Percentiles rank a stretch among this genome's conserved stretches.
These are phyloP conservation scores for Xerocomellus dryophilus DNA, from an alignment of 768 basidiomycete genomes.

Conservation along the genomic window DNA sequence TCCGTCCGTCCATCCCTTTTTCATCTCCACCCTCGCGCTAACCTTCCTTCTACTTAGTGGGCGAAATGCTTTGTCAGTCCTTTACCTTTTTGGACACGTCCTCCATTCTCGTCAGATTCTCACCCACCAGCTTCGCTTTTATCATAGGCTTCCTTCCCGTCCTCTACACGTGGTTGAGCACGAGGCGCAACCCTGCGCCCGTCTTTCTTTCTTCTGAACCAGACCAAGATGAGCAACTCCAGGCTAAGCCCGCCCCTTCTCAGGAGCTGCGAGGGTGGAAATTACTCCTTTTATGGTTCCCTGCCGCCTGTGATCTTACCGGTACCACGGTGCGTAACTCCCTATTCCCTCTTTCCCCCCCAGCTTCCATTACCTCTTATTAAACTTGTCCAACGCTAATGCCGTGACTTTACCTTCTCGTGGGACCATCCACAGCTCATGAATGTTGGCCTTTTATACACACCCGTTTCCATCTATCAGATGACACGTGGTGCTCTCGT, in stretches of 20 bases:
- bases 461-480: constrained; percentile 96
- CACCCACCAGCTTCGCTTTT: constrained; percentile 15
- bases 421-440: constrained; percentile 52
- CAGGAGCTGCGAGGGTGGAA: constrained; percentile 63
- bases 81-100: constrained; percentile 10
- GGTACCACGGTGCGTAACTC: constrained; percentile 73
- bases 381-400: constrained; percentile 17
- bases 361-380: constrained; percentile 9
- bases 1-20: constrained; percentile 51
- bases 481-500: constrained; percentile 94
- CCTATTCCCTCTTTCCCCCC: constrained; percentile 12
- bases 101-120: constrained; percentile 16
- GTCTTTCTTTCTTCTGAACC: constrained; percentile 56
- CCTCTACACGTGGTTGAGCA: constrained; percentile 61
- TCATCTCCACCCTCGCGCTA: constrained; percentile 15
- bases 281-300: constrained; percentile 78
- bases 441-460: constrained; percentile 94
- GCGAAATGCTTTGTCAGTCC: constrained; percentile 88
- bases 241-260: constrained; percentile 35
- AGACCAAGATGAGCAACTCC: constrained; percentile 40
- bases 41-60: constrained; percentile 63
- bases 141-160: constrained; percentile 78
- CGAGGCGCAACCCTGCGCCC: constrained; percentile 43
- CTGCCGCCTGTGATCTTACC: constrained; percentile 85
- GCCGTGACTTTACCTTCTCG: constrained; percentile 9